These are phyloP conservation scores for Turnera subulata DNA, from an alignment of 345 rosid genomes.

Conservation along the genomic window DNA sequence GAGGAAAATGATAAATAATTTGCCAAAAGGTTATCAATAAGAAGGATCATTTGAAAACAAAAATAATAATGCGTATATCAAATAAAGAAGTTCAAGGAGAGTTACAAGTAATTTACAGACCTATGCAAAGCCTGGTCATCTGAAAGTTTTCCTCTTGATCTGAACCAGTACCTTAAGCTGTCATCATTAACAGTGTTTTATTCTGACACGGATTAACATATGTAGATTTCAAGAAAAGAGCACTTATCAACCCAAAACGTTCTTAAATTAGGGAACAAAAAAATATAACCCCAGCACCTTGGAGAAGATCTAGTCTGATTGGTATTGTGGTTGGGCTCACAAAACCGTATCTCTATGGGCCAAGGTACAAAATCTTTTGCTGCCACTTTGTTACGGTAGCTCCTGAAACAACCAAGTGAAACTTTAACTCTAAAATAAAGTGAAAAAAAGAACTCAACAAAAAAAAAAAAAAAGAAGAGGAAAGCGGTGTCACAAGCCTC, in stretches of 20 bases:
- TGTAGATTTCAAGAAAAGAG: not conserved
- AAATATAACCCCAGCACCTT: too few species aligned
- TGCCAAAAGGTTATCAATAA: not conserved
- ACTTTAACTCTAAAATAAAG: not conserved
- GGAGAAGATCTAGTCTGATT: slow-evolving; percentile 85
- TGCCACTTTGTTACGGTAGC: slow-evolving; percentile 82
- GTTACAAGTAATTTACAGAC: slow-evolving; percentile 33
- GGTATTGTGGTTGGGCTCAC: slow-evolving; percentile 64
- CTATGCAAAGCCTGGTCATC: slow-evolving; percentile 95
- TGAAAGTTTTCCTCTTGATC: slow-evolving; percentile 89
- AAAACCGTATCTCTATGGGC: slow-evolving; percentile 96
- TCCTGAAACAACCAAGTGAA: slow-evolving; percentile 52
- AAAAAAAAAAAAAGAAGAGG: not conserved
- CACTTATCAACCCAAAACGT: too few species aligned
- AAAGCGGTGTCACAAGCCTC: not conserved
- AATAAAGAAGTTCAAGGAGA: not conserved
- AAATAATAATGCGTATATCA: not conserved
- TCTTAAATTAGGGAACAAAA: too few species aligned
- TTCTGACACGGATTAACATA: not conserved
- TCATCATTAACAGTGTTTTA: slow-evolving; percentile 5
- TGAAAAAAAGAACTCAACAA: not conserved
- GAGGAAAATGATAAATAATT: not conserved
- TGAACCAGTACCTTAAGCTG: slow-evolving; percentile 92
- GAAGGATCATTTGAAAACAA: not conserved
- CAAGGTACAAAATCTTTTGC: slow-evolving; percentile 61